Percentiles rank a stretch among this genome's conserved stretches.
Conservation (phyloP, 2,329 filamentous ascomycete species). For the Epicoccum sorghinum region DNA sequence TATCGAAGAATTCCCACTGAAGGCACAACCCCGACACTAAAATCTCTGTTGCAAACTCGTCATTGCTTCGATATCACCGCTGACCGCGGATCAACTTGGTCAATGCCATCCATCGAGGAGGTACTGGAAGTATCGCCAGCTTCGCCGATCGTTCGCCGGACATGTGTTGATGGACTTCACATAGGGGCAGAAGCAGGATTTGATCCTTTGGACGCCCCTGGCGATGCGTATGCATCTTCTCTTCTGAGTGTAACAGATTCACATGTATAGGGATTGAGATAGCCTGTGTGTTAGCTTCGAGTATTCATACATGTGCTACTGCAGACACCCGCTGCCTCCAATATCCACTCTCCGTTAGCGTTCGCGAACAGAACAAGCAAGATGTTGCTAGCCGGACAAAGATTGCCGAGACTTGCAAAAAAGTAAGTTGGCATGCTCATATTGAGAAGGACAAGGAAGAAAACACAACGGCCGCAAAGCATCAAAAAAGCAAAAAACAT, state of each 20-base stretch:
- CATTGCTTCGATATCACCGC: background rate
- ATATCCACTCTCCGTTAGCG: background rate
- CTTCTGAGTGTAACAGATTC: too few species aligned
- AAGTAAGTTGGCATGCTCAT: too few species aligned
- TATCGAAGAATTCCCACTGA: too few species aligned
- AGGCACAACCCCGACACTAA: background rate
- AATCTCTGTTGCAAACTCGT: background rate
- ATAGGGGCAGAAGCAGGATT: background rate
- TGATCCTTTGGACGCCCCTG: background rate
- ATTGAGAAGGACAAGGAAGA: too few species aligned
- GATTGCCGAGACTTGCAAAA: too few species aligned
- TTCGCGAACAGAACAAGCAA: background rate
- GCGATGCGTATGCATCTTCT: background rate
- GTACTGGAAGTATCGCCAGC: background rate
- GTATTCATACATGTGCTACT: too few species aligned
- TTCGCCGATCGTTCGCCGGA: constrained; percentile 15
- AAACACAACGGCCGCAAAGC: too few species aligned
- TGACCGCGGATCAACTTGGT: constrained; percentile 1
- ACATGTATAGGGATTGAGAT: too few species aligned
- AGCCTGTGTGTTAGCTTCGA: too few species aligned
- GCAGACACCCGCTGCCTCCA: too few species aligned
- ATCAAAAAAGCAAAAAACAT: background rate
- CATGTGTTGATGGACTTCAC: background rate
- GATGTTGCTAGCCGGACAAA: background rate
- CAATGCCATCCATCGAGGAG: background rate